Percentiles rank a stretch among this genome's conserved stretches.
Conservation (phyloP, 164 flowering plant species). For the Dillenia suffruticosa region DNA sequence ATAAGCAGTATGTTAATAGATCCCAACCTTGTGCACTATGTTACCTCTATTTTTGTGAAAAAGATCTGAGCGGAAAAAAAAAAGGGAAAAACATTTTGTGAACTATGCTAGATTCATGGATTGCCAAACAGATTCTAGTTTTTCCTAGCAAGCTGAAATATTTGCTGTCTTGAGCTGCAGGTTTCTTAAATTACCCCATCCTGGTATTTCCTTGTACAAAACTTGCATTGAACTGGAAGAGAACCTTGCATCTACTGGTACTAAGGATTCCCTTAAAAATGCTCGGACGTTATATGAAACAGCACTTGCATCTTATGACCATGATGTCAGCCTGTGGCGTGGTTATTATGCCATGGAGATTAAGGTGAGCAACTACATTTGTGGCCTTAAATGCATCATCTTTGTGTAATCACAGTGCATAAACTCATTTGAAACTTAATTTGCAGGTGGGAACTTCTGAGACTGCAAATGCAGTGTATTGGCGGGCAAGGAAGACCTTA, state of each 20-base stretch:
- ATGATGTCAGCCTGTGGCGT: slow-evolving; percentile 64
- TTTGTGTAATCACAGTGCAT: too few species aligned
- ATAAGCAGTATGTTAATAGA: slow-evolving; percentile 52
- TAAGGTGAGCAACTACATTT: slow-evolving; percentile 38
- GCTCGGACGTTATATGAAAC: slow-evolving; percentile 74
- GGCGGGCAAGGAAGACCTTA: slow-evolving; percentile 76
- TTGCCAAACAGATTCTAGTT: too few species aligned
- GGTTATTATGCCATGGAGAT: slow-evolving; percentile 68
- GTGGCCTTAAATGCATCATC: too few species aligned
- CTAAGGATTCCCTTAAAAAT: slow-evolving; percentile 49
- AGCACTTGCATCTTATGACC: slow-evolving; percentile 59
- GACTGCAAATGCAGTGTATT: slow-evolving; percentile 56
- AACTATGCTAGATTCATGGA: too few species aligned
- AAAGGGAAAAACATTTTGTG: too few species aligned
- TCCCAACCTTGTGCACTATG: not conserved
- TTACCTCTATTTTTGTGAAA: not conserved
- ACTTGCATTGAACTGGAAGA: slow-evolving; percentile 76
- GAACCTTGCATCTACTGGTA: slow-evolving; percentile 62
- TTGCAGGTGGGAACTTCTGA: slow-evolving; percentile 80
- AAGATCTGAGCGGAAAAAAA: too few species aligned
- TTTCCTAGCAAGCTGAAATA: too few species aligned
- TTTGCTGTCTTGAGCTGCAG: slow-evolving; percentile 30
- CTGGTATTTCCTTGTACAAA: slow-evolving; percentile 57
- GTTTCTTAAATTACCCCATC: slow-evolving; percentile 67
- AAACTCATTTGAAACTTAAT: not conserved